These are phyloP conservation scores for Calonectria hongkongensis DNA, from an alignment of 2,329 filamentous ascomycete species.

Conservation along the genomic window DNA sequence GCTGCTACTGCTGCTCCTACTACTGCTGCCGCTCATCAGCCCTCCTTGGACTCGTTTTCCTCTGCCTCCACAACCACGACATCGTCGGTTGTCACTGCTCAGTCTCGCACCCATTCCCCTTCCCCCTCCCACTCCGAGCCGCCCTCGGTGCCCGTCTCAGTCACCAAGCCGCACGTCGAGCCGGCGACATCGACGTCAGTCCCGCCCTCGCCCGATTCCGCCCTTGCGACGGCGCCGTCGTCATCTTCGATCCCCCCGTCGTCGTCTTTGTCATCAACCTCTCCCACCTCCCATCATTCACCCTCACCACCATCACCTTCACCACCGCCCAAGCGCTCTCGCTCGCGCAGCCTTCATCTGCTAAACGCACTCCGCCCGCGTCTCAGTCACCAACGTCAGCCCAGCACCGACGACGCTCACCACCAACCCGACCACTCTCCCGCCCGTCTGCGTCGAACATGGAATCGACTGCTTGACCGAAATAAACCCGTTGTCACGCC, in stretches of 20 bases:
- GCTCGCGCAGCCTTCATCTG: constrained; percentile 34
- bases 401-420: constrained; percentile 34
- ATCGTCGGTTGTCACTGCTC: constrained; percentile 31
- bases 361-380: constrained; percentile 34
- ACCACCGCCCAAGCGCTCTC: constrained; percentile 33
- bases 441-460: constrained; percentile 58
- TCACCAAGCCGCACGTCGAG: constrained; percentile 26
- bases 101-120: constrained; percentile 15
- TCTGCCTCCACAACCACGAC: constrained; percentile 21
- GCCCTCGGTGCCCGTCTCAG: constrained; percentile 26
- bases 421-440: constrained; percentile 27
- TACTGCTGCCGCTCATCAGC: constrained; percentile 22
- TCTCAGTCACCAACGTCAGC: constrained; percentile 33
- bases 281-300: constrained; percentile 16
- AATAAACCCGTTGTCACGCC: constrained; percentile 42
- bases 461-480: constrained; percentile 62
- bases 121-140: constrained; percentile 31
- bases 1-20: constrained; percentile 1
- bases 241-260: constrained; percentile 40
- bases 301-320: constrained; percentile 7
- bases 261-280: constrained; percentile 42
- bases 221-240: constrained; percentile 37
- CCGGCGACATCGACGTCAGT: constrained; percentile 22
- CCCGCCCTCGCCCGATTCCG: constrained; percentile 31
- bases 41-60: constrained; percentile 30